A percentile compares a stretch with the other conserved stretches of the same genome.
phyloP scores from a whole-genome alignment of 192 early-diverging fungal species.

The Rhizophagus clarus region DNA sequence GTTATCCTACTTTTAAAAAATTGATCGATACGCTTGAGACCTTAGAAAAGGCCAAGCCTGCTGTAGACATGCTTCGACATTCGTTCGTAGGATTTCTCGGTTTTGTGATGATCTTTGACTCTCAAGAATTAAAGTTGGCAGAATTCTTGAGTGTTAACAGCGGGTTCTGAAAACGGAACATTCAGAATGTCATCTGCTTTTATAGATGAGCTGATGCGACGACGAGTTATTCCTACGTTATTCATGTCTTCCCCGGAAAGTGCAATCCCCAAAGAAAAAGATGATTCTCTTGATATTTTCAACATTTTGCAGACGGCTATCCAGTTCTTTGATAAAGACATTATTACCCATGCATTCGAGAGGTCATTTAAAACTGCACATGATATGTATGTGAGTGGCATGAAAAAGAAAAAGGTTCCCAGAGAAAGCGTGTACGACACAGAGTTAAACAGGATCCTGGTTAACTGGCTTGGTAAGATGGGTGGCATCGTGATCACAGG shows the following conservation, averaged over 20 bases:
- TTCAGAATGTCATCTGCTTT: conserved; percentile 28
- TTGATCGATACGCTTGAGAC: conserved; percentile 21
- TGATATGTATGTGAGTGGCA: neutral
- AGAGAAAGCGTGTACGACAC: conserved; percentile 37
- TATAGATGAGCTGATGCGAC: conserved; percentile 13
- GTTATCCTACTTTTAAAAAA: conserved; percentile 24
- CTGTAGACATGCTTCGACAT: conserved; percentile 22
- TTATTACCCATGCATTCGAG: too few species aligned
- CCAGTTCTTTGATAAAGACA: neutral
- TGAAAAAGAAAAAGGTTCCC: conserved; percentile 24
- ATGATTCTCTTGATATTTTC: conserved; percentile 8
- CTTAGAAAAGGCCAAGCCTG: too few species aligned
- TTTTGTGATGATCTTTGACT: conserved; percentile 8
- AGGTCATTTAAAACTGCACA: neutral
- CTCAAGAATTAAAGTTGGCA: conserved; percentile 14
- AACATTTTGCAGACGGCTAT: neutral
- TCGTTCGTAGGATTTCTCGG: conserved; percentile 21
- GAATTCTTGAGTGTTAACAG: conserved; percentile 27
- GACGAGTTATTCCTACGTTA: conserved; percentile 17
- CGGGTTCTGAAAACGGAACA: neutral
- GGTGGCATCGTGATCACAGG: conserved; percentile 24
- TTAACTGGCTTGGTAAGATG: conserved; percentile 30
- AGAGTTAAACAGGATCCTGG: conserved; percentile 36
- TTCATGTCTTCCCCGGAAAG: neutral
- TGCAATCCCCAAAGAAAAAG: conserved; percentile 25